A percentile compares a stretch with the other conserved stretches of the same genome.
These are phyloP conservation scores for Xerocomellus intermedius DNA, from an alignment of 768 basidiomycete genomes.

Conservation along the genomic window DNA sequence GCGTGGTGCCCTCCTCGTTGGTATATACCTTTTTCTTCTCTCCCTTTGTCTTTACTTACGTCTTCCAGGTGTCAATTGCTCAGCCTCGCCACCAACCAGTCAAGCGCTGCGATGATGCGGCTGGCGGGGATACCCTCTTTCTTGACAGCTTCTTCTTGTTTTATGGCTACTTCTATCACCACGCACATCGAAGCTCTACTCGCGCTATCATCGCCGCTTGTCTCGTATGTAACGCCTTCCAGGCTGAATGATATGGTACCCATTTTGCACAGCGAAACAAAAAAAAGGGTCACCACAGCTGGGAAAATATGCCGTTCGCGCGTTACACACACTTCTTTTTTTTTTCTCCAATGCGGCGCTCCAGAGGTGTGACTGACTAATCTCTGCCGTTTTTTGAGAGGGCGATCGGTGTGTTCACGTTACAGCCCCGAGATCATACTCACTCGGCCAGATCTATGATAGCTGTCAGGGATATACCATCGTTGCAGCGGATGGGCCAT, in stretches of 20 bases:
- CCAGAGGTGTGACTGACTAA: background rate
- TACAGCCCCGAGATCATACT: no score
- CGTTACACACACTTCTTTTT: background rate
- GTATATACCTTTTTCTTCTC: background rate
- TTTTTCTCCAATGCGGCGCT: background rate
- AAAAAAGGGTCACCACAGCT: no score
- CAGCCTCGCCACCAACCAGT: background rate
- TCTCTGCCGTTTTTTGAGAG: background rate
- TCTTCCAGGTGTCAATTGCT: background rate
- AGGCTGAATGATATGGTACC: background rate
- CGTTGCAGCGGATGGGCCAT: no score
- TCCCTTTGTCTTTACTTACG: background rate
- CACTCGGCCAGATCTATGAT: no score
- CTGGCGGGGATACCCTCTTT: background rate
- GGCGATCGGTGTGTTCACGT: slow-evolving; percentile 10
- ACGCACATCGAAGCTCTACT: background rate
- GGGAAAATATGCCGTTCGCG: background rate
- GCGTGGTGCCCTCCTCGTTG: background rate
- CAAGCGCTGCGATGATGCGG: background rate
- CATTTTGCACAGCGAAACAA: background rate
- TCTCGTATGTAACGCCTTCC: background rate
- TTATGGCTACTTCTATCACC: background rate
- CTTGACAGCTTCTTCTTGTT: background rate
- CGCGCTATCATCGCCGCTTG: background rate
- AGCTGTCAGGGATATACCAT: background rate